Conservation (phyloP, 192 early-diverging fungal genomes). For the Haplosporangium gracile region DNA sequence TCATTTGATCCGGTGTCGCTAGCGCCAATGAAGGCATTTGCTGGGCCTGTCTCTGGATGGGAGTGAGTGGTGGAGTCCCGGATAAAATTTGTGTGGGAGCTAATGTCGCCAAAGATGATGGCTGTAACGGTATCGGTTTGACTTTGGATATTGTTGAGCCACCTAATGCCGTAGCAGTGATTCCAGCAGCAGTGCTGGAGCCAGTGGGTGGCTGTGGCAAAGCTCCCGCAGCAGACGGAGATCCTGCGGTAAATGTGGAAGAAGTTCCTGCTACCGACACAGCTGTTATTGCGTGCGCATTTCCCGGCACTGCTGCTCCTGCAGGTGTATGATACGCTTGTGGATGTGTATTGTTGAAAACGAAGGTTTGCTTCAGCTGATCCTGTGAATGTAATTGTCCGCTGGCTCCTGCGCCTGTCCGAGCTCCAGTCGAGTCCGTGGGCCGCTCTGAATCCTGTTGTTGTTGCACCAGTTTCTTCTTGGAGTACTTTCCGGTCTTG, state of each 20-base stretch:
- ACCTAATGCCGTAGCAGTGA: neutral
- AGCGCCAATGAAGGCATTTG: neutral
- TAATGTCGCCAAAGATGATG: neutral
- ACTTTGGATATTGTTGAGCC: neutral
- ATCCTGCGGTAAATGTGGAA: neutral
- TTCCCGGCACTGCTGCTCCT: slow-evolving; percentile 11
- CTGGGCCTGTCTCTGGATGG: neutral
- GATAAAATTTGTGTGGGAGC: neutral
- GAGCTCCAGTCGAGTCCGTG: neutral
- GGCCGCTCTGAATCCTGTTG: slow-evolving; percentile 7
- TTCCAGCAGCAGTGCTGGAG: neutral
- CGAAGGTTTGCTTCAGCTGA: neutral
- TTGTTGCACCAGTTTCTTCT: slow-evolving; percentile 59
- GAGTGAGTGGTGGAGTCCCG: neutral
- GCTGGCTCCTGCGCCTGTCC: neutral
- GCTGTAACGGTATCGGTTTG: neutral
- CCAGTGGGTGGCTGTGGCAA: neutral
- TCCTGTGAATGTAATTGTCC: neutral
- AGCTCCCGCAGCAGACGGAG: neutral
- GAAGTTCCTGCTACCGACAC: neutral
- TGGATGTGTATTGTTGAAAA: slow-evolving; percentile 19
- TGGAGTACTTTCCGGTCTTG: slow-evolving; percentile 74
- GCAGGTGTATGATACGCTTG: slow-evolving; percentile 23
- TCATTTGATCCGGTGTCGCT: slow-evolving; percentile 26
- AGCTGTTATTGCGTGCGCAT: neutral